phyloP scores from a whole-genome alignment of 352 stramenopile genomes.

The Phytopythium chamaehyphon region DNA sequence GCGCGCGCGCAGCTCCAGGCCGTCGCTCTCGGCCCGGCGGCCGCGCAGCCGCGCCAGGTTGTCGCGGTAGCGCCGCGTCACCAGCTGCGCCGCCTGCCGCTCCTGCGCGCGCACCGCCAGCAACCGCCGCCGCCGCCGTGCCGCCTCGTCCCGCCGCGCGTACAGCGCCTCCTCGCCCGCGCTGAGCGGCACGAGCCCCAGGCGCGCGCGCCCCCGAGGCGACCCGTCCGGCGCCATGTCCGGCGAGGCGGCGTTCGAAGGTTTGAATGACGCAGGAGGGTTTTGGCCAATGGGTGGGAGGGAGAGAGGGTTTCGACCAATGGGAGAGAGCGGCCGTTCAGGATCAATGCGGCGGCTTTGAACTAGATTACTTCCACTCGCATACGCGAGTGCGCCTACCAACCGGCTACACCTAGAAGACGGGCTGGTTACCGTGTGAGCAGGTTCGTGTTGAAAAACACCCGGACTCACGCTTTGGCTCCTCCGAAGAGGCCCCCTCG shows the following conservation, averaged over 20 bases:
- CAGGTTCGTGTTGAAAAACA: no score
- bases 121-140: conserved; percentile 42
- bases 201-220: conserved; percentile 7
- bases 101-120: conserved; percentile 59
- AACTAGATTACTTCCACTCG: background rate
- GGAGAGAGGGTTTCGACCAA: no score
- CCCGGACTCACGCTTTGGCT: no score
- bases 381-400: no score
- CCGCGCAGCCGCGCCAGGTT: conserved; percentile 52
- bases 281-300: no score
- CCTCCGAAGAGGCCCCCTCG: no score
- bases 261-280: no score
- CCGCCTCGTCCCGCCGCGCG: conserved; percentile 46
- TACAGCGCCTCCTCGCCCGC: conserved; percentile 58
- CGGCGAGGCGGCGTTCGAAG: no score
- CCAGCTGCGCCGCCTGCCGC: conserved; percentile 50
- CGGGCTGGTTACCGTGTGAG: no score
- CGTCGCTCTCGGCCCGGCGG: conserved; percentile 21
- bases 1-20: conserved; percentile 20
- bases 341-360: background rate
- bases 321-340: background rate
- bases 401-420: no score
- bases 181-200: conserved; percentile 61
- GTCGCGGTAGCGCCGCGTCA: conserved; percentile 67
- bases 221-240: conserved; percentile 13